Evolutionary conservation across 441 rosid species (phyloP), one percentile per base, ranked within the genome.

Genomic region (Aquilaria agallochum): DNA sequence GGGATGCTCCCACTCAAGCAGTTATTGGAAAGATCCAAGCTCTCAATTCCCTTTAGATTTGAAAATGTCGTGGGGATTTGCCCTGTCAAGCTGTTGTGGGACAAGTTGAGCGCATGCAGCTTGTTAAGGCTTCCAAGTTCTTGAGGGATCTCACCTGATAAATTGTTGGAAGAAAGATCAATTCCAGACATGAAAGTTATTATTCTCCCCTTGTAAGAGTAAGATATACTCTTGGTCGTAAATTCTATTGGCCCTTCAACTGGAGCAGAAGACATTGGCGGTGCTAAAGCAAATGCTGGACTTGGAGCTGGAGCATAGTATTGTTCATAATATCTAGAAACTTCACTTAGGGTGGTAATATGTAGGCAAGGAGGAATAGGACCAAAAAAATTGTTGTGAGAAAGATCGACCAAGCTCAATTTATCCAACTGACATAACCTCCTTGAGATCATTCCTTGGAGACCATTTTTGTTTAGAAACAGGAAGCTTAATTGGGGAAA

Each of bases 51-150:
- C 20, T 15, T 15, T 15, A 15, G 20, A 15, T 15, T 15, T 15
- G 20, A 15, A 15, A 15, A 15, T 15, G 20, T 15, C 20, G 20
- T 15, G 20, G 20, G 20, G 20, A 15, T 15, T 15, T 15, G 20
- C 20, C 20, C 20, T 15, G 20, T 15, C 20, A 15, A 15, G 20
- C 20, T 15, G 0, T 15, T 15, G 20, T 15, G 60, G 31, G 62
- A 59, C 9, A 47, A 59, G 62, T 59, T 59, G 7, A 59, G 47
- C 0, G 53, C 53, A 14, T 47, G 62, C 13, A 61, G 51, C 11
- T 20, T 5, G 7, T 9, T 10, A 3, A 65, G 44, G 2, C 33
- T 42, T 52, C 74, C 70, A 46, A 71, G 34, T 56, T 51, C 55
- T 4, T 10, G 5, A 36, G 75, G 20, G 20, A 15, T 15, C 20